phyloP scores from a whole-genome alignment of 768 basidiomycete species.

The Lactarius hatsudake region DNA sequence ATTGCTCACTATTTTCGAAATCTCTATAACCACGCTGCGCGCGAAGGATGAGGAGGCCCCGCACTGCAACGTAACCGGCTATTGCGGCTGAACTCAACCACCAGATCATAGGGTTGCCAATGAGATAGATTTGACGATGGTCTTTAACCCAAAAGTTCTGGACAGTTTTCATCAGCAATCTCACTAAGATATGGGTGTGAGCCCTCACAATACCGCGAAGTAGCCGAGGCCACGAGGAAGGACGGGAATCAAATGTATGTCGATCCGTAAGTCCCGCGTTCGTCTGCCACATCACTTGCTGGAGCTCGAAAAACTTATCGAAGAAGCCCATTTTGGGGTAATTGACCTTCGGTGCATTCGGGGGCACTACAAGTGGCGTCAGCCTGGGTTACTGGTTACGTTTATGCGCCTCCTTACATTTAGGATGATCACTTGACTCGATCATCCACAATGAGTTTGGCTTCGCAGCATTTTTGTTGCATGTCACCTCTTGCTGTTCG shows the following conservation, averaged over 20 bases:
- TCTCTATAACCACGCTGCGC: conserved; percentile 90
- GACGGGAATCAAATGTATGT: conserved; percentile 94
- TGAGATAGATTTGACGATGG: conserved; percentile 89
- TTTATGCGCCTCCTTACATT: conserved; percentile 48
- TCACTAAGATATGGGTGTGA: neutral
- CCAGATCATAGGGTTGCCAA: conserved; percentile 96
- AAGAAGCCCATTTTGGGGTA: conserved; percentile 90
- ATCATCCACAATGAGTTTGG: conserved; percentile 92
- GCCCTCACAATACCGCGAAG: conserved; percentile 85
- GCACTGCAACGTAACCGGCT: conserved; percentile 58
- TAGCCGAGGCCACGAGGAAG: conserved; percentile 85
- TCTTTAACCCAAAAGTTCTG: conserved; percentile 99
- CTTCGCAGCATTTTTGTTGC: conserved; percentile 93
- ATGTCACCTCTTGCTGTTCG: conserved; percentile 99
- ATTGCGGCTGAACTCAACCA: conserved; percentile 78
- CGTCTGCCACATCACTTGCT: conserved; percentile 95
- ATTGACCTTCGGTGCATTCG: conserved; percentile 77
- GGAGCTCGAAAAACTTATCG: conserved; percentile 85
- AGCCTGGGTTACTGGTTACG: neutral
- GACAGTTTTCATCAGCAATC: neutral
- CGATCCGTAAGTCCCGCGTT: conserved; percentile 95
- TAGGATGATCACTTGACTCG: conserved; percentile 78
- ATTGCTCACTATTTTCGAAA: conserved; percentile 80
- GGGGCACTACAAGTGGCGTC: conserved; percentile 50
- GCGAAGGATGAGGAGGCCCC: conserved; percentile 80